Conservation (phyloP, 2,329 filamentous ascomycete genomes). For the Aspergillus bombycis region DNA sequence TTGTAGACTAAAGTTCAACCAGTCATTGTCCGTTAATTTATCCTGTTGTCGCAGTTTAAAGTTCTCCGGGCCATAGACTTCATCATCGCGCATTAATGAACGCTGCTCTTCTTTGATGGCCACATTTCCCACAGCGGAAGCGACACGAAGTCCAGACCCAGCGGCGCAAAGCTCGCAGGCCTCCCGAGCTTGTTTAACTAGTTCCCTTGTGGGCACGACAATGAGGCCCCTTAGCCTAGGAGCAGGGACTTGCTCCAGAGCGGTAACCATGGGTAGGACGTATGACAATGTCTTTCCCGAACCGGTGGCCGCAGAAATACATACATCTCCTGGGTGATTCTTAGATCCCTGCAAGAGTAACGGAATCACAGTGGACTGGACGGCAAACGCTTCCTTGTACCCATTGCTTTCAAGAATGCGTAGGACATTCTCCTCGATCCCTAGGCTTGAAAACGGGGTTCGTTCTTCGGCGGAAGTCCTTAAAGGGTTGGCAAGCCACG, state of each 20-base stretch:
- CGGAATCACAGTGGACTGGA: conserved; percentile 80
- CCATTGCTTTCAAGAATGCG: conserved; percentile 68
- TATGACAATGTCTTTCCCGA: conserved; percentile 96
- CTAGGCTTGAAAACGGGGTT: conserved; percentile 65
- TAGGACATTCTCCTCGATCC: conserved; percentile 63
- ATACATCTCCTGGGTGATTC: conserved; percentile 72
- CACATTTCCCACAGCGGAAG: conserved; percentile 80
- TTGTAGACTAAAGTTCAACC: conserved; percentile 51
- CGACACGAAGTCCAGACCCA: conserved; percentile 75
- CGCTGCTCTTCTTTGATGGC: conserved; percentile 69
- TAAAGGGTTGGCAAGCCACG: conserved; percentile 79
- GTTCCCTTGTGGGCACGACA: conserved; percentile 86
- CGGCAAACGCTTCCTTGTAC: conserved; percentile 72
- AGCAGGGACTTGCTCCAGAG: conserved; percentile 66
- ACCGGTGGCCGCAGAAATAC: conserved; percentile 90
- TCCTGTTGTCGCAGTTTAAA: conserved; percentile 54
- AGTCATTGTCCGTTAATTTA: conserved; percentile 47
- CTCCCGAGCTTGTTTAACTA: conserved; percentile 83
- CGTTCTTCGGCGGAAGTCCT: conserved; percentile 64
- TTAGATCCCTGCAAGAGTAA: conserved; percentile 70
- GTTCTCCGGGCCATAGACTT: conserved; percentile 67
- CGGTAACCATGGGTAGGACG: conserved; percentile 79
- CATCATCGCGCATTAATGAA: conserved; percentile 64
- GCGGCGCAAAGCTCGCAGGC: conserved; percentile 74
- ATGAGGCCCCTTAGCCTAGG: conserved; percentile 77